Evolutionary conservation across 2,329 filamentous ascomycete genomes (phyloP).

Genomic region (Verticillium klebahnii): DNA sequence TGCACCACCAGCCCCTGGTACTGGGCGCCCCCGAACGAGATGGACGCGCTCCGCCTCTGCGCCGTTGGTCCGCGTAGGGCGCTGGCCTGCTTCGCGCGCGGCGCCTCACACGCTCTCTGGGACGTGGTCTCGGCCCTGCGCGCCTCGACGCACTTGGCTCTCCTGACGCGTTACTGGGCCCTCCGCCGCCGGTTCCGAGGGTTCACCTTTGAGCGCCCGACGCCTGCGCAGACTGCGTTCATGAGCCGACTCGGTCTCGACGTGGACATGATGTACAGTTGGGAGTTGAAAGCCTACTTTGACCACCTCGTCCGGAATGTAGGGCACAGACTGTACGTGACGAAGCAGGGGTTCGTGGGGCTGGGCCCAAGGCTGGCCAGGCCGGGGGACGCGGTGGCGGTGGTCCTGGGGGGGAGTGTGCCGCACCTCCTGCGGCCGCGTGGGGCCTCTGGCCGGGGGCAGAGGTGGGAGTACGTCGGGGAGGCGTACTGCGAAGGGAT

Average conservation of each 20-base stretch:
- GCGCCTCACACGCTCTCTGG: not conserved
- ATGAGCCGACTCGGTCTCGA: not conserved
- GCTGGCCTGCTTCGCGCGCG: not conserved
- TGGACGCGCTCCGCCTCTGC: not conserved
- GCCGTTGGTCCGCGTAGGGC: not conserved
- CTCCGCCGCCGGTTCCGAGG: not conserved
- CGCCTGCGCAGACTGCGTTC: not conserved
- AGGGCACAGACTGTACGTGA: conserved; percentile 19
- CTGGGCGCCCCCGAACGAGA: not conserved
- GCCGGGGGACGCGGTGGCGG: conserved; percentile 19
- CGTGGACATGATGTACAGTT: not conserved
- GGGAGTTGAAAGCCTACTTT: not conserved
- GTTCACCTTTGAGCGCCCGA: not conserved
- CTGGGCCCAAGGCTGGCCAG: conserved; percentile 18
- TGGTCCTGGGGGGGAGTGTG: conserved; percentile 22
- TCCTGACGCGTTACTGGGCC: not conserved
- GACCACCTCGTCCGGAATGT: not conserved
- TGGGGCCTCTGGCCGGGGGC: not conserved
- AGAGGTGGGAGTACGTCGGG: conserved; percentile 21
- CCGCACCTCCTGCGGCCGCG: conserved; percentile 21
- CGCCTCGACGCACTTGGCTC: not conserved
- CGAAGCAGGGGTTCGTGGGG: conserved; percentile 21
- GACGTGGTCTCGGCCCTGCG: not conserved
- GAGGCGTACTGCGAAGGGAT: conserved; percentile 28
- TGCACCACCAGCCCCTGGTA: not conserved